Percentiles rank a stretch among this genome's conserved stretches.
Conservation (phyloP, 2,329 filamentous ascomycete genomes). For the Verticillium albo-atrum region DNA sequence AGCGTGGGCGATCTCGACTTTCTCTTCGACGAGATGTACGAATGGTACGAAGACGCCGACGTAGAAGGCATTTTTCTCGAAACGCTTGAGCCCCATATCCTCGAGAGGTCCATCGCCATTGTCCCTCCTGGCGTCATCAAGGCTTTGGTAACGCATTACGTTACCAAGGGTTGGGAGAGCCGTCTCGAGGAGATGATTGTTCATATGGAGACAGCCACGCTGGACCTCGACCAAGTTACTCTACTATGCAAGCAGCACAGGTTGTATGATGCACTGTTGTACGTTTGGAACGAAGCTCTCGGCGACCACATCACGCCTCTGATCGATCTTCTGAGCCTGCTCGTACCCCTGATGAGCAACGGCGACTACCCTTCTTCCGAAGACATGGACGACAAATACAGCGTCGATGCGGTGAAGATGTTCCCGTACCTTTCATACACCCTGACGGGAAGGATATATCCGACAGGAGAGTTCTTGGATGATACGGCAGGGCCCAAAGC, state of each 20-base stretch:
- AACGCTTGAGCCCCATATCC: slow-evolving; percentile 80
- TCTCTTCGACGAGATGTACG: slow-evolving; percentile 85
- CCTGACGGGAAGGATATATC: slow-evolving; percentile 86
- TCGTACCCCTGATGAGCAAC: slow-evolving; percentile 54
- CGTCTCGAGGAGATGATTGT: slow-evolving; percentile 92
- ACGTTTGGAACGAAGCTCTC: slow-evolving; percentile 93
- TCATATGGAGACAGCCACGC: slow-evolving; percentile 80
- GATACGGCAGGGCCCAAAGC: slow-evolving; percentile 70
- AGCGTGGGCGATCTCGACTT: slow-evolving; percentile 76
- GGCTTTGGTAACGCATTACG: slow-evolving; percentile 76
- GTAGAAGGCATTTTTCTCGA: slow-evolving; percentile 77
- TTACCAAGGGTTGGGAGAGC: slow-evolving; percentile 67
- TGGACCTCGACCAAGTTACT: slow-evolving; percentile 93
- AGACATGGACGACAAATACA: slow-evolving; percentile 54
- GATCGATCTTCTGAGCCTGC: slow-evolving; percentile 73
- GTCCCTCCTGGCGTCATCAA: slow-evolving; percentile 84
- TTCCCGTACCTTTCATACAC: slow-evolving; percentile 94
- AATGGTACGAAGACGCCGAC: slow-evolving; percentile 78
- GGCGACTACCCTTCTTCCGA: slow-evolving; percentile 44
- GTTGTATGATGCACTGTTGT: slow-evolving; percentile 91
- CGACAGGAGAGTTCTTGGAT: slow-evolving; percentile 70
- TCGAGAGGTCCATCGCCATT: slow-evolving; percentile 68
- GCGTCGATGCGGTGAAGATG: slow-evolving; percentile 77
- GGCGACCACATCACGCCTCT: slow-evolving; percentile 87
- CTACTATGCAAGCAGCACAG: slow-evolving; percentile 85